Evolutionary conservation across 495 filamentous ascomycete genomes (phyloP).

Genomic region (Jackrogersella minutella): DNA sequence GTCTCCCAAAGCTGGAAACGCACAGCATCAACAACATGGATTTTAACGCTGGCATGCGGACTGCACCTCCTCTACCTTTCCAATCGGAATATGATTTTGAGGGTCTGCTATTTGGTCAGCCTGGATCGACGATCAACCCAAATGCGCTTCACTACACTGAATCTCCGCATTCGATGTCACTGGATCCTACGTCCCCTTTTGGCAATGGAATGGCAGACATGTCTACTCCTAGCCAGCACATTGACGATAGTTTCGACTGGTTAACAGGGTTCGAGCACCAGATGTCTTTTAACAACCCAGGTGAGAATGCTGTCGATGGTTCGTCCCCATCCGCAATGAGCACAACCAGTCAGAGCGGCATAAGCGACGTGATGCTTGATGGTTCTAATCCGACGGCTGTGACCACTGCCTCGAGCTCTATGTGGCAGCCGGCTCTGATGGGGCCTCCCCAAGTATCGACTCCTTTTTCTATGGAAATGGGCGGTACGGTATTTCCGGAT

Average conservation of each 20-base stretch:
- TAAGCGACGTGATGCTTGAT: constrained; percentile 92
- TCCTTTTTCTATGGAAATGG: constrained; percentile 68
- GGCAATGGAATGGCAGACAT: constrained; percentile 70
- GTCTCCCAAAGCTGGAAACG: constrained; percentile 85
- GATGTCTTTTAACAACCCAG: constrained; percentile 71
- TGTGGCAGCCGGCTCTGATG: constrained; percentile 76
- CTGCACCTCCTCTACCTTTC: constrained; percentile 79
- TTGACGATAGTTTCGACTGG: constrained; percentile 90
- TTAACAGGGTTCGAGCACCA: constrained; percentile 81
- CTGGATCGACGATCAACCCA: constrained; percentile 85
- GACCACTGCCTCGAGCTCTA: constrained; percentile 56
- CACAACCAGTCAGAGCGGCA: constrained; percentile 87
- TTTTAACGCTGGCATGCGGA: constrained; percentile 72
- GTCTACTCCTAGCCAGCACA: constrained; percentile 57
- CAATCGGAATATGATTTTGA: constrained; percentile 79
- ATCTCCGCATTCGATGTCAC: constrained; percentile 74
- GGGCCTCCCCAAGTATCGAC: constrained; percentile 64
- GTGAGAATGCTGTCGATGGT: constrained; percentile 84
- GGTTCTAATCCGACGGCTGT: constrained; percentile 68
- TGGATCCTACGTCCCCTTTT: constrained; percentile 80
- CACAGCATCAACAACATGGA: constrained; percentile 64
- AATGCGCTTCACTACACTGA: constrained; percentile 93
- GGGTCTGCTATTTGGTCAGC: constrained; percentile 70
- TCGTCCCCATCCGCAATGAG: constrained; percentile 96
- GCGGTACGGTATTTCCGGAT: constrained; percentile 64